phyloP scores from a whole-genome alignment of 2,329 filamentous ascomycete genomes.

The Penicillium sp. region DNA sequence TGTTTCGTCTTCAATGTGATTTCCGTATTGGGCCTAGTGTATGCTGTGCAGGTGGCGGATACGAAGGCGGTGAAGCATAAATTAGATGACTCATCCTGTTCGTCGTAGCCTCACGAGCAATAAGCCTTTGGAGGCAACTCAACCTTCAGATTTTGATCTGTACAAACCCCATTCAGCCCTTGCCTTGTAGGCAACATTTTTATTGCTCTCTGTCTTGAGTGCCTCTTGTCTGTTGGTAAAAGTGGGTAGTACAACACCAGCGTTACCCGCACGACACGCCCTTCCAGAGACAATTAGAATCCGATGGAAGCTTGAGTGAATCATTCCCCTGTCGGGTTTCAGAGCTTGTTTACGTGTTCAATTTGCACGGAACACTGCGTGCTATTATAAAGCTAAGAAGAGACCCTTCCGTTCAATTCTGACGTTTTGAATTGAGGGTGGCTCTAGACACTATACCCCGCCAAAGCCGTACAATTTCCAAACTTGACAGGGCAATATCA shows the following conservation, averaged over 20 bases:
- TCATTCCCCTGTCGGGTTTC: conserved; percentile 12
- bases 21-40: neutral
- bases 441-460: neutral
- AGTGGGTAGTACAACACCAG: neutral
- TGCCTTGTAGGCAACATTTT: neutral
- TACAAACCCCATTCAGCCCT: neutral
- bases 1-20: neutral
- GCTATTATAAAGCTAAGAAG: conserved; percentile 3
- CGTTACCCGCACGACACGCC: conserved; percentile 16
- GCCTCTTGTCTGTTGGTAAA: neutral
- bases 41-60: neutral
- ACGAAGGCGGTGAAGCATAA: neutral
- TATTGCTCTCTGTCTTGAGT: neutral
- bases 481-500: neutral
- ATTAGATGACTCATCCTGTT: neutral
- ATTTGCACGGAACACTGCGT: conserved; percentile 6
- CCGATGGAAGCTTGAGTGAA: conserved; percentile 31
- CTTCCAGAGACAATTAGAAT: conserved; percentile 33
- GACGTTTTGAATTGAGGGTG: neutral
- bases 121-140: neutral
- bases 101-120: neutral
- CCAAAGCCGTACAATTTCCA: neutral
- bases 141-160: neutral
- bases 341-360: conserved; percentile 18
- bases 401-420: neutral